Base-by-base conservation (phyloP, 441 rosid genomes). In the Pelargonium australe region DNA sequence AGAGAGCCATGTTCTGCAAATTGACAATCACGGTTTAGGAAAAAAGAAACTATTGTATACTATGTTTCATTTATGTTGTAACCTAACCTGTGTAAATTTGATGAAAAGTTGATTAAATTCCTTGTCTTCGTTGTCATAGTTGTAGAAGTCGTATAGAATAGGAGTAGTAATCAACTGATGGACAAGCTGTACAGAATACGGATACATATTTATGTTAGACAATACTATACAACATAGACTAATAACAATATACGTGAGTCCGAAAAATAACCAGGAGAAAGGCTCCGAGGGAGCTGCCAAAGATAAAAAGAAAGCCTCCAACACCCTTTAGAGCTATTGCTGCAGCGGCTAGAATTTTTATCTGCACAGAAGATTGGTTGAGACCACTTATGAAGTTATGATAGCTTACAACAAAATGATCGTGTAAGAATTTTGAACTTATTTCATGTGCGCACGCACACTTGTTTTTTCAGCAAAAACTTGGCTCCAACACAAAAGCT, bases 71-170 rank as follows among this genome's bases (percentile, higher is more conserved):
- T 57, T 62, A 43, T 10, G 25, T 28, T 10, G 5, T 13, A 75
- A 68, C 7, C 58, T 65, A 0, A 85, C 86, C 85, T 78, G 83
- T 17, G 82, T 67, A 68, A 85, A 82, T 23, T 85, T 77, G 28
- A 71, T 63, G 43, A 80, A 73, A 28, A 85, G 83, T 17, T 17
- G 51, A 51, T 19, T 7, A 45, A 79, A 71, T 67, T 76, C 77
- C 3, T 73, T 64, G 75, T 76, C 71, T 16, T 78, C 70, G 0
- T 0, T 61, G 13, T 68, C 74, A 17, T 80, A 80, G 70, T 85
- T 83, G 70, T 84, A 85, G 77, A 85, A 85, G 77, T 85, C 86
- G 5, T 77, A 79, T 68, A 85, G 44, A 14, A 85, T 74, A 8
- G 88, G 86, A 64, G 83, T 66, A 16, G 67, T 28, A 44, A 77